Evolutionary conservation across 495 filamentous ascomycete species (phyloP).

Genomic region (Sporormia fimetaria): DNA sequence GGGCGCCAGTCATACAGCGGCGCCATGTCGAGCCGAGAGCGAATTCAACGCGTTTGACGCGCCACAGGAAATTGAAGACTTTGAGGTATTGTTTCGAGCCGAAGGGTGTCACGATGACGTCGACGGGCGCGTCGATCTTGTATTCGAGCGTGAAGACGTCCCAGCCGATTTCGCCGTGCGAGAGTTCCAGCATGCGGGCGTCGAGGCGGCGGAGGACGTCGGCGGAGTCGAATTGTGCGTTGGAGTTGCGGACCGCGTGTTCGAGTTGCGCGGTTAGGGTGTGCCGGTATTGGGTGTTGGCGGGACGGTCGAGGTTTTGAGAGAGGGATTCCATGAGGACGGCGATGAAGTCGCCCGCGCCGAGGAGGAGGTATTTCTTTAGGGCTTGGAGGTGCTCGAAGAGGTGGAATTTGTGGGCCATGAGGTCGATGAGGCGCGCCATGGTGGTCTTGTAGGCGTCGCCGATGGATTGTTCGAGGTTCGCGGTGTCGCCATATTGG

Average conservation of each 20-base stretch:
- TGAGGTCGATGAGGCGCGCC: constrained; percentile 85
- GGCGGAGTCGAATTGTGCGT: constrained; percentile 89
- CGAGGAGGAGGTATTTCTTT: constrained; percentile 88
- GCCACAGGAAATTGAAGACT: constrained; percentile 99
- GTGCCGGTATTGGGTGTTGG: constrained; percentile 86
- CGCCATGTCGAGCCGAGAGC: constrained; percentile 83
- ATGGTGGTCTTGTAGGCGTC: constrained; percentile 96
- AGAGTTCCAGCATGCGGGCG: constrained; percentile 89
- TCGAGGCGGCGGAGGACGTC: constrained; percentile 89
- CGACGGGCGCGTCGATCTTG: constrained; percentile 92
- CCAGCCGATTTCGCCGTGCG: constrained; percentile 96
- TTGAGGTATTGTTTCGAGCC: constrained; percentile 94
- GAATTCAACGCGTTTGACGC: constrained; percentile 95
- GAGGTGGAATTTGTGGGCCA: constrained; percentile 85
- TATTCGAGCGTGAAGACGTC: constrained; percentile 99
- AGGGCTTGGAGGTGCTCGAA: constrained; percentile 87
- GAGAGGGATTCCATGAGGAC: constrained; percentile 94
- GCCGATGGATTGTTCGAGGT: constrained; percentile 82
- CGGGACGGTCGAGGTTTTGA: constrained; percentile 86
- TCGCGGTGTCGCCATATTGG: constrained; percentile 86
- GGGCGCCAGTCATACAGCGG: constrained; percentile 87
- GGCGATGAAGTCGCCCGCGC: constrained; percentile 95
- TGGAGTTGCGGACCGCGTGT: constrained; percentile 92
- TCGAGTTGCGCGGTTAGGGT: constrained; percentile 94
- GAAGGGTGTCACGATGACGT: constrained; percentile 93